phyloP scores from a whole-genome alignment of 1,284 basidiomycete genomes.

The Papiliotrema laurentii region DNA sequence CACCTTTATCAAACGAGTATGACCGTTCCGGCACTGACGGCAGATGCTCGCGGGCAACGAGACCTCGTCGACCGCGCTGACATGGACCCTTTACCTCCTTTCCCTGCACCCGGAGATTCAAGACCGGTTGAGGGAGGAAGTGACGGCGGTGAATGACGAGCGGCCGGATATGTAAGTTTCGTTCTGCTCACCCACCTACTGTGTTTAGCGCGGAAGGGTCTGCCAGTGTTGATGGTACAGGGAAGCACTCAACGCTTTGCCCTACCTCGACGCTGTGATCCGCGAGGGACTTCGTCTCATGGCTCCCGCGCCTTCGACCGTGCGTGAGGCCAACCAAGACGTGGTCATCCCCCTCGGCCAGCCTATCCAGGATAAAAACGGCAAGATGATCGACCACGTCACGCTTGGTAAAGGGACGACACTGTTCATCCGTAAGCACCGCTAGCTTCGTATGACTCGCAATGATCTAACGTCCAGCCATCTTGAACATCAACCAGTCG shows the following conservation, averaged over 20 bases:
- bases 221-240: conserved; percentile 13
- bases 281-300: conserved; percentile 64
- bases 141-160: conserved; percentile 50
- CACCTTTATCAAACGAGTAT: no score
- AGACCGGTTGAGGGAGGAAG: conserved; percentile 56
- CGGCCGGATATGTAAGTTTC: conserved; percentile 25
- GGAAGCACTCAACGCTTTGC: conserved; percentile 49
- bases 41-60: conserved; percentile 61
- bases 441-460: neutral
- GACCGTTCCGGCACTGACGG: neutral
- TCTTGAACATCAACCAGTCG: conserved; percentile 58
- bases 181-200: conserved; percentile 8
- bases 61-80: conserved; percentile 65
- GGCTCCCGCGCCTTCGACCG: conserved; percentile 62
- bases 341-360: conserved; percentile 58
- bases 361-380: conserved; percentile 46
- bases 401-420: conserved; percentile 33
- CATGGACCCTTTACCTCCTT: conserved; percentile 69
- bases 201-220: conserved; percentile 2
- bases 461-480: conserved; percentile 25
- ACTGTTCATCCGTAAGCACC: conserved; percentile 39
- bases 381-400: conserved; percentile 41
- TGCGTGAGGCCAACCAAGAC: conserved; percentile 57
- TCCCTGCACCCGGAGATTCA: conserved; percentile 57
- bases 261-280: conserved; percentile 61